Evolutionary conservation across 495 filamentous ascomycete genomes (phyloP).

Genomic region (Annulohypoxylon bovei): DNA sequence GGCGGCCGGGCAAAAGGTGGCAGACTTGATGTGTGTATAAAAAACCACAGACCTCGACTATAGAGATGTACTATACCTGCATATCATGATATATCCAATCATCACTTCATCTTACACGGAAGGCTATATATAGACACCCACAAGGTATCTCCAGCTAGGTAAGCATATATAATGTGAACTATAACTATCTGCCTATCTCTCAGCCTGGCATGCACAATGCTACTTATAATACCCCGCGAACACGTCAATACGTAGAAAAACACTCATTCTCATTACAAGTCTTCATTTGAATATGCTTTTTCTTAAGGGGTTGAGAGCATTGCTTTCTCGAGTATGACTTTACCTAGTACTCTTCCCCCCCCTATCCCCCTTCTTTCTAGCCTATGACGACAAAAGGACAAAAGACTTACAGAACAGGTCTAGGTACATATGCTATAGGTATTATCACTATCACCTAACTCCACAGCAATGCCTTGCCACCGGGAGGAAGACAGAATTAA

Average conservation of each 20-base stretch:
- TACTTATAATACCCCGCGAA: background rate
- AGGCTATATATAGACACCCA: background rate
- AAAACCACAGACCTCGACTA: background rate
- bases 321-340: background rate
- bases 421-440: conserved; percentile 39
- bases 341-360: background rate
- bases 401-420: conserved; percentile 24
- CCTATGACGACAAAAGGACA: conserved; percentile 12
- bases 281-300: background rate
- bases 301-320: background rate
- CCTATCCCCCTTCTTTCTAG: background rate
- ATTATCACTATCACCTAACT: conserved; percentile 33
- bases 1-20: conserved; percentile 14
- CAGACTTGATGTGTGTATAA: conserved; percentile 8
- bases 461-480: conserved; percentile 34
- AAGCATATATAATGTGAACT: background rate
- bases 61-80: conserved; percentile 14
- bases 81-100: conserved; percentile 10
- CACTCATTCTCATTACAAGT: background rate
- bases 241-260: background rate
- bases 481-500: conserved; percentile 13
- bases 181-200: background rate
- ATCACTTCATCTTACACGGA: background rate
- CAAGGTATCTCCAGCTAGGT: background rate
- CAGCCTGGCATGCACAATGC: too few relatives aligned